Percentiles rank a stretch among this genome's conserved stretches.
Evolutionary conservation across 176 grass and related monocot genomes (phyloP).

Genomic region (Musa troglodytarum): DNA sequence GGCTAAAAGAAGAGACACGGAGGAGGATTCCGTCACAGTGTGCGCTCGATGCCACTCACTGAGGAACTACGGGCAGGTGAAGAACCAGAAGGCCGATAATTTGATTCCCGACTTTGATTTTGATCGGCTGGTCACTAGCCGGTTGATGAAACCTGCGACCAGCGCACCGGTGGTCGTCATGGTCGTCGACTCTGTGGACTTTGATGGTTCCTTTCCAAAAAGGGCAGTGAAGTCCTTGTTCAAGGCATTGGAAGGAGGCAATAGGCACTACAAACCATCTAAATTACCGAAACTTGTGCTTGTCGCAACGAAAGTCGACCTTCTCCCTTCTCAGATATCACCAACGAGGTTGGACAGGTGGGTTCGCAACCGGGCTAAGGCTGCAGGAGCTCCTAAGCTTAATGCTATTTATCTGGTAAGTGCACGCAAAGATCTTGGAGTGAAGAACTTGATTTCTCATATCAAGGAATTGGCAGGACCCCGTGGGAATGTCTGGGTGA

Average conservation of each 20-base stretch:
- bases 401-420: slow-evolving; percentile 73
- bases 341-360: slow-evolving; percentile 65
- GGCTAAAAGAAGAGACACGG: slow-evolving; percentile 33
- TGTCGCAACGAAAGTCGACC: slow-evolving; percentile 69
- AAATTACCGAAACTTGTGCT: slow-evolving; percentile 74
- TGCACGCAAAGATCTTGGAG: slow-evolving; percentile 66
- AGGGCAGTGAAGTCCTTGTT: slow-evolving; percentile 67
- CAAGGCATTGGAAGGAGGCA: slow-evolving; percentile 53
- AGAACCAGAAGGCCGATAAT: slow-evolving; percentile 79
- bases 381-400: slow-evolving; percentile 66
- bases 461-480: slow-evolving; percentile 76
- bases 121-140: slow-evolving; percentile 63
- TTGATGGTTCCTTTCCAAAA: slow-evolving; percentile 89
- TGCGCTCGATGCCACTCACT: slow-evolving; percentile 79
- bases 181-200: slow-evolving; percentile 83
- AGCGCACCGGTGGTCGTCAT: slow-evolving; percentile 62
- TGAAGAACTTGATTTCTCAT: slow-evolving; percentile 72
- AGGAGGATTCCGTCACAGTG: slow-evolving; percentile 38
- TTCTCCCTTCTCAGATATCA: slow-evolving; percentile 71
- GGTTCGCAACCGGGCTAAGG: slow-evolving; percentile 73
- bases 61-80: slow-evolving; percentile 82
- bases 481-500: slow-evolving; percentile 89
- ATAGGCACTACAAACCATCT: slow-evolving; percentile 33
- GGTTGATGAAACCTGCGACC: slow-evolving; percentile 55
- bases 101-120: slow-evolving; percentile 95